Base-by-base conservation (phyloP, 441 rosid genomes). In the Euphorbia corollata region DNA sequence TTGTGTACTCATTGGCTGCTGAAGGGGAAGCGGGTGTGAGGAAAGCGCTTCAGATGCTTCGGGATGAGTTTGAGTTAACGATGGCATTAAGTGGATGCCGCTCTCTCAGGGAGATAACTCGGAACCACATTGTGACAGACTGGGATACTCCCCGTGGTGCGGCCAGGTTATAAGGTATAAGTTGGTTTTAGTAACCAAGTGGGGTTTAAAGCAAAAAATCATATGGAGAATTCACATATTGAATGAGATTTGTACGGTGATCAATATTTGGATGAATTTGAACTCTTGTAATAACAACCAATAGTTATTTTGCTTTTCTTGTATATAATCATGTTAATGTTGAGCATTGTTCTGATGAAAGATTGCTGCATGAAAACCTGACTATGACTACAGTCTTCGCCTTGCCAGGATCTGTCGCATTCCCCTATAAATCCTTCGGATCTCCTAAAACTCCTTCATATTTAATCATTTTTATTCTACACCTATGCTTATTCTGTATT, bases 11-110 rank as follows among this genome's bases (percentile, higher is more conserved):
- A 20, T 80, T 91, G 78, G 97, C 98, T 11, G 96, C 88, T 4
- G 85, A 86, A 0, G 98, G 98, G 0, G 92, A 94, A 64, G 85
- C 86, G 3, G 96, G 98, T 9, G 88, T 91, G 27, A 74, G 87
- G 76, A 91, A 89, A 76, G 87, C 86, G 59, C 83, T 94, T 22
- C 80, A 85, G 71, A 90, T 94, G 97, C 85, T 88, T 4, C 85
- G 73, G 1, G 89, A 91, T 32, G 99, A 94, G 74, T 80, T 91
- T 18, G 98, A 94, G 82, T 79, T 91, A 24, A 91, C 98, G 16
- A 94, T 94, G 98, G 94, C 98, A 41, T 72, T 94, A 48, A 85
- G 86, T 67, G 99, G 99, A 0, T 94, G 98, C 78, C 83, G 89
- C 67, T 85, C 90, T 0, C 78, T 94, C 22, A 82, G 78, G 78